Base-by-base conservation (phyloP, 768 basidiomycete species). In the Artomyces pyxidatus region DNA sequence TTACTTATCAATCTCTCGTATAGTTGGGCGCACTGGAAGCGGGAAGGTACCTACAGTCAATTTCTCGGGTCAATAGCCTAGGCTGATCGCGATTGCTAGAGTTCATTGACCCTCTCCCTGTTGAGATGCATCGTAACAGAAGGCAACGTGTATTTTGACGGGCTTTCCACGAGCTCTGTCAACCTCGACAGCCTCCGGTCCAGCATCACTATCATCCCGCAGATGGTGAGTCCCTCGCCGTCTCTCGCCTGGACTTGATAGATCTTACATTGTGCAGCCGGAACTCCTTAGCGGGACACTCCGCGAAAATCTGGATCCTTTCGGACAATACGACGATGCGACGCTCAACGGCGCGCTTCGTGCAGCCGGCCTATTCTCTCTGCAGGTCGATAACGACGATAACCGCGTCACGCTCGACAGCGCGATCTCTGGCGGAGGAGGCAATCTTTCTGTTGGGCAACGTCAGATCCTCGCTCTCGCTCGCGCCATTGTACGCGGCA, bases 381-480 rank as follows among this genome's bases (percentile, higher is more conserved):
- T 72, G 6, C 71, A 73, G 49, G 60, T 61, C 10, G 67, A 71
- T 1, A 59, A 53, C 5, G 67, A 68, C 1, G 66, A 68, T 25
- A 63, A 50, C 21, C 63, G 59, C 2, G 60, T 78, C 25, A 71
- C 69, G 2, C 65, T 78, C 2, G 74, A 78, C 47, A 74, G 67
- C 37, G 51, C 54, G 21, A 70, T 78, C 27, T 63, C 73, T 2
- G 66, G 65, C n/a, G 74, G 71, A 2, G 74, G 73, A 0, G 47
- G 63, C 1, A 76, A 76, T 52, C 58, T 77, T n/a, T 75, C 72
- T 5, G 70, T 81, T n/a, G 79, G 80, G 3, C 76, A 83, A 56
- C 64, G 78, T 9, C 81, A 82, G 59, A 72, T 83, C 14, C 61
- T 83, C 16, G 78, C 78, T 0, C 66, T 83, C 0, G 79, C 81